A percentile compares a stretch with the other conserved stretches of the same genome.
Evolutionary conservation across 2,329 filamentous ascomycete species (phyloP).

Genomic region (Xylaria sp.): DNA sequence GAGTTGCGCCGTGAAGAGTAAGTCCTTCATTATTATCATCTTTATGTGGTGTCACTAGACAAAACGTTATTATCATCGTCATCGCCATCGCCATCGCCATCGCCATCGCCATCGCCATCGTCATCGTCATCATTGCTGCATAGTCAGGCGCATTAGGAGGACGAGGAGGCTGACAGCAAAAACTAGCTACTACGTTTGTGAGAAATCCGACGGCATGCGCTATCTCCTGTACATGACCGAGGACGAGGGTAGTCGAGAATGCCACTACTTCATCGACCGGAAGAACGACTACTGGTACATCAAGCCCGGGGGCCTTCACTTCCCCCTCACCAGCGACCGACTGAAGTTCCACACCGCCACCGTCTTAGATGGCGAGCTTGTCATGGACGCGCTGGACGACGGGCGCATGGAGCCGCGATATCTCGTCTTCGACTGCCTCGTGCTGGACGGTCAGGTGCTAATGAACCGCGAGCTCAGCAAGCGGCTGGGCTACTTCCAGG

Average conservation of each 20-base stretch:
- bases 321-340: conserved; percentile 76
- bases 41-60: neutral
- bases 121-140: neutral
- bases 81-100: neutral
- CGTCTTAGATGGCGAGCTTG: conserved; percentile 91
- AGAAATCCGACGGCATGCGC: conserved; percentile 96
- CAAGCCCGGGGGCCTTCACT: conserved; percentile 75
- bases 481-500: conserved; percentile 85
- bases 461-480: conserved; percentile 88
- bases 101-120: neutral
- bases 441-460: conserved; percentile 79
- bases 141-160: neutral
- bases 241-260: conserved; percentile 70
- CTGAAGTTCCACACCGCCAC: conserved; percentile 80
- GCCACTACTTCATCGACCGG: conserved; percentile 94
- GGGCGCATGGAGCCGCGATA: conserved; percentile 80
- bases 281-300: conserved; percentile 98
- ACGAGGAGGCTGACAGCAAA: conserved; percentile 12
- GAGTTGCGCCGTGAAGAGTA: conserved; percentile 84
- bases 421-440: conserved; percentile 92
- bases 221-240: conserved; percentile 91
- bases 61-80: too few relatives aligned
- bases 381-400: conserved; percentile 79
- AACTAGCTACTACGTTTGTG: conserved; percentile 89
- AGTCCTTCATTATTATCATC: conserved; percentile 40